Evolutionary conservation across 1,139 yeast species (phyloP), one percentile per base, ranked within the genome.

Genomic region (Candida sojae): DNA sequence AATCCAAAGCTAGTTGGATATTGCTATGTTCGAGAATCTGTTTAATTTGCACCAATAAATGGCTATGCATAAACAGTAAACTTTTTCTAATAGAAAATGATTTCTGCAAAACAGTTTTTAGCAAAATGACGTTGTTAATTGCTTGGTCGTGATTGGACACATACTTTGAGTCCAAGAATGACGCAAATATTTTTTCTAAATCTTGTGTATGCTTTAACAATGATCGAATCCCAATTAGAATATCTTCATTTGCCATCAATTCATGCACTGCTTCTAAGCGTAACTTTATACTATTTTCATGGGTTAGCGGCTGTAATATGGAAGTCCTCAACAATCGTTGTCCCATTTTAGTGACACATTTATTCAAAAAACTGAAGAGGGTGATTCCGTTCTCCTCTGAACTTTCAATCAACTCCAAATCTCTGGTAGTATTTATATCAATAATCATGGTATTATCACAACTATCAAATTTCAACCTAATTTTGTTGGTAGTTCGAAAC

Each of bases 311-410:
- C 48, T 77, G 83, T 13, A 77, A 53, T 4, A 77, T 64, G 45
- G 67, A 71, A 23, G 64, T 68, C 50, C 68, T 64, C 39, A 77
- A 56, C 12, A 69, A 52, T 44, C 81, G 54, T 17, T 60, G 62
- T 1, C 82, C 82, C 80, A 77, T 77, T 45, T 70, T 71, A 0
- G 82, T 76, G 0, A 59, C 53, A 1, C 80, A 74, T 1, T 55
- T 52, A 50, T 75, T 67, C 45, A 77, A 53, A 34, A 65, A 60
- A 29, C 68, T 71, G 39, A 65, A 64, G 10, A 77, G 56, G 0
- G 74, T 65, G 21, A 61, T 49, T 0, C 68, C 70, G 11, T 52
- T 57, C 4, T 63, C 67, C 7, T 56, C 43, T 3, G 59, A 55
- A 50, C 70, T 73, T 7, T 66, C 64, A 2, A 70, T 58, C 25